Evolutionary conservation across 139 green algal species (phyloP).

Genomic region (Medakamo hakoo): DNA sequence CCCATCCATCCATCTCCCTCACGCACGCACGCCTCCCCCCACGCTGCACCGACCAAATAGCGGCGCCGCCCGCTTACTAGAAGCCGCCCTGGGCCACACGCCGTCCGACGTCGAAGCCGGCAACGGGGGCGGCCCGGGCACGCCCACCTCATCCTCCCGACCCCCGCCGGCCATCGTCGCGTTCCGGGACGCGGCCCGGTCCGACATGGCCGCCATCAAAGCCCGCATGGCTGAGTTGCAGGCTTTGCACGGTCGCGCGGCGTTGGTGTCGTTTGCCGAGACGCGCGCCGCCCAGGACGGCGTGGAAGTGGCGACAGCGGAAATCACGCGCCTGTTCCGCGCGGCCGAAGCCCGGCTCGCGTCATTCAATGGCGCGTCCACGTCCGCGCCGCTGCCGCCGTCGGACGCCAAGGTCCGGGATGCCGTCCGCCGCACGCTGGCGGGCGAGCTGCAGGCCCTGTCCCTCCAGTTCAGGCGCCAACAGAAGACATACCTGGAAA

Average conservation of each 20-base stretch:
- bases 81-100: constrained; percentile 20
- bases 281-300: constrained; percentile 23
- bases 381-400: neutral
- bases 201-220: constrained; percentile 37
- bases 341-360: neutral
- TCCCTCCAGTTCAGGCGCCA: constrained; percentile 70
- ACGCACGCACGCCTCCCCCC: neutral
- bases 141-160: neutral
- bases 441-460: constrained; percentile 66
- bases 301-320: constrained; percentile 13
- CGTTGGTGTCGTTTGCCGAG: constrained; percentile 41
- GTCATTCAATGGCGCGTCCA: neutral
- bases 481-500: constrained; percentile 72
- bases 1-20: neutral
- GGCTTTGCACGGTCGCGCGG: constrained; percentile 19
- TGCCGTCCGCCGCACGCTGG: constrained; percentile 67
- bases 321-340: neutral
- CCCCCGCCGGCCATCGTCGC: constrained; percentile 2
- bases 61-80: constrained; percentile 18
- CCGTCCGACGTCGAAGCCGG: constrained; percentile 18
- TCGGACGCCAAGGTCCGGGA: constrained; percentile 19
- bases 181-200: neutral
- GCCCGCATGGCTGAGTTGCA: constrained; percentile 39
- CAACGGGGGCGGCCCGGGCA: constrained; percentile 1
- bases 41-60: no score